Conservation (phyloP, 257 asterid genomes). For the Salvia splendens region DNA sequence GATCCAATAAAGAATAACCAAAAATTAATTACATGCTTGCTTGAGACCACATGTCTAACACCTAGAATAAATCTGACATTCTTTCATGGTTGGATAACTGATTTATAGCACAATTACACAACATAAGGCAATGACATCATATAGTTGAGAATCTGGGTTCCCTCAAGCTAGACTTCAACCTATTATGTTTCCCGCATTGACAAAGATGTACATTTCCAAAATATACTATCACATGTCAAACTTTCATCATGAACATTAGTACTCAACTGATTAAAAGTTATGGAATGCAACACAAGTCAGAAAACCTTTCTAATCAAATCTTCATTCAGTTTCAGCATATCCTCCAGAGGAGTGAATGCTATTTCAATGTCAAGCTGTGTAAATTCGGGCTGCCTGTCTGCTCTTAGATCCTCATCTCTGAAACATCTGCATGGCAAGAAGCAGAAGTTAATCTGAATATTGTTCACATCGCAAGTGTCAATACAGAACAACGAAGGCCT, state of each 20-base stretch:
- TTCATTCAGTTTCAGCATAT: slow-evolving; percentile 93
- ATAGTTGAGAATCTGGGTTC: neutral
- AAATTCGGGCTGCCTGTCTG: slow-evolving; percentile 98
- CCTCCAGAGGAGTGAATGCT: slow-evolving; percentile 94
- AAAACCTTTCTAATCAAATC: slow-evolving; percentile 92
- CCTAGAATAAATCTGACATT: neutral
- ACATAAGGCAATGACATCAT: neutral
- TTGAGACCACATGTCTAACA: neutral
- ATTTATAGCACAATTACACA: neutral
- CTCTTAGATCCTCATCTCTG: slow-evolving; percentile 98
- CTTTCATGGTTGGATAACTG: neutral
- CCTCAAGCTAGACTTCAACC: slow-evolving; percentile 6
- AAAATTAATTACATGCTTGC: neutral
- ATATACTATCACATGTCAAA: slow-evolving; percentile 16
- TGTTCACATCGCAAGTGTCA: neutral
- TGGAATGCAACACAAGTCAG: slow-evolving; percentile 7
- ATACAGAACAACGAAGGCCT: neutral
- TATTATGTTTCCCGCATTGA: slow-evolving; percentile 14
- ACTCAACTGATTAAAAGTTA: neutral
- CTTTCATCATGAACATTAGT: slow-evolving; percentile 15
- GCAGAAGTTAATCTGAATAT: slow-evolving; percentile 24
- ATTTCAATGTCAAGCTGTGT: slow-evolving; percentile 95
- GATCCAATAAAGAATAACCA: slow-evolving; percentile 4
- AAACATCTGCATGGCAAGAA: slow-evolving; percentile 70
- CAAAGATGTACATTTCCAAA: neutral